phyloP scores from a whole-genome alignment of 306 rosid genomes.

The Trifolium subterraneum region DNA sequence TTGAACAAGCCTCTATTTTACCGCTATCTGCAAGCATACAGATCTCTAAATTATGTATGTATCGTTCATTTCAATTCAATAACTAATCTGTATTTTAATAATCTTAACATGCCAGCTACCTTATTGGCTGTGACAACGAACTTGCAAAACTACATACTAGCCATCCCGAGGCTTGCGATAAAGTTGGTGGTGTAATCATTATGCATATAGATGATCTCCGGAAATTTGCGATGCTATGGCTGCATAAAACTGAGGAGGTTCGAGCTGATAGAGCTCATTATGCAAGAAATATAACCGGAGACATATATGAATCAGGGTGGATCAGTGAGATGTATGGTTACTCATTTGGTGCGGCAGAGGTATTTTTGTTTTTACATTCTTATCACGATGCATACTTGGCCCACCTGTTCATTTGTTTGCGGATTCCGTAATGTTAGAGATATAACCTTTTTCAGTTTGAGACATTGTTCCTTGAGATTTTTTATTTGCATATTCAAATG shows the following conservation, averaged over 20 bases:
- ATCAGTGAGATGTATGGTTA: conserved; percentile 99
- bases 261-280: conserved; percentile 97
- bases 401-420: too few relatives aligned
- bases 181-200: conserved; percentile 96
- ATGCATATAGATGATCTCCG: conserved; percentile 97
- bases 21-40: conserved; percentile 1
- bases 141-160: conserved; percentile 90
- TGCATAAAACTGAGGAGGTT: conserved; percentile 96
- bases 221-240: conserved; percentile 83
- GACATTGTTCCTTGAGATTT: too few relatives aligned
- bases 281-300: conserved; percentile 93
- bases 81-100: conserved; percentile 21
- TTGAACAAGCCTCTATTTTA: neutral
- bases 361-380: conserved; percentile 46
- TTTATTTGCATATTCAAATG: too few relatives aligned
- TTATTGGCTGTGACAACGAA: conserved; percentile 92
- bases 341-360: conserved; percentile 99
- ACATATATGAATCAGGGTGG: conserved; percentile 92
- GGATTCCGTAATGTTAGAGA: too few relatives aligned
- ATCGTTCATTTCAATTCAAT: conserved; percentile 4
- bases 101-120: conserved; percentile 67
- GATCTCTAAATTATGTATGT: conserved; percentile 1
- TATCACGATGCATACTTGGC: conserved; percentile 3
- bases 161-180: conserved; percentile 98
- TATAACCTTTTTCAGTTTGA: too few relatives aligned